Conservation (phyloP, 495 filamentous ascomycete species). For the Xylaria longipes region DNA sequence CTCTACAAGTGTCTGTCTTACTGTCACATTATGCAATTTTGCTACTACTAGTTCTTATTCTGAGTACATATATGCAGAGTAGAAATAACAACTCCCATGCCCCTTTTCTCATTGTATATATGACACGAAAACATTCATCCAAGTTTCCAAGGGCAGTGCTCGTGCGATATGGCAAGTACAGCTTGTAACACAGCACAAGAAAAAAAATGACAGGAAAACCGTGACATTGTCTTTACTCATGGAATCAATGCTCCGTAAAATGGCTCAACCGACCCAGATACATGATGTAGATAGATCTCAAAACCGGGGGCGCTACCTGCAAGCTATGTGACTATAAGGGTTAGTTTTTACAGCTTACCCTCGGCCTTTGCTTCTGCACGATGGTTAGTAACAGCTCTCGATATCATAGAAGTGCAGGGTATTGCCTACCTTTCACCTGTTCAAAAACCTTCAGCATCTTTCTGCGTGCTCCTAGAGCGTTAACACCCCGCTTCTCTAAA, state of each 20-base stretch:
- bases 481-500: constrained; percentile 91
- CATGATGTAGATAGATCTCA: neutral
- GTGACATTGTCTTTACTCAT: neutral
- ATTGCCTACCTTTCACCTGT: constrained; percentile 75
- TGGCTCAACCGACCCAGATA: neutral
- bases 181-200: neutral
- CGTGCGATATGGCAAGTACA: neutral
- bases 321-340: constrained; percentile 8
- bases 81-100: neutral
- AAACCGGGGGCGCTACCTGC: neutral
- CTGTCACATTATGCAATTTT: neutral
- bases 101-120: constrained; percentile 7
- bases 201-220: neutral
- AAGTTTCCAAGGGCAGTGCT: neutral
- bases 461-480: constrained; percentile 90
- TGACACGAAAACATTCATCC: constrained; percentile 2
- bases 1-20: neutral
- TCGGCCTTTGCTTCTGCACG: constrained; percentile 63
- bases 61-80: constrained; percentile 3
- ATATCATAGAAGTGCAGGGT: neutral
- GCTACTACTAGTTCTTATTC: neutral
- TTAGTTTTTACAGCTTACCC: constrained; percentile 59
- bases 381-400: constrained; percentile 34
- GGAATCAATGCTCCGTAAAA: neutral
- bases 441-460: constrained; percentile 99